Evolutionary conservation across 2,329 filamentous ascomycete species (phyloP).

Genomic region (Verticillium longisporum): DNA sequence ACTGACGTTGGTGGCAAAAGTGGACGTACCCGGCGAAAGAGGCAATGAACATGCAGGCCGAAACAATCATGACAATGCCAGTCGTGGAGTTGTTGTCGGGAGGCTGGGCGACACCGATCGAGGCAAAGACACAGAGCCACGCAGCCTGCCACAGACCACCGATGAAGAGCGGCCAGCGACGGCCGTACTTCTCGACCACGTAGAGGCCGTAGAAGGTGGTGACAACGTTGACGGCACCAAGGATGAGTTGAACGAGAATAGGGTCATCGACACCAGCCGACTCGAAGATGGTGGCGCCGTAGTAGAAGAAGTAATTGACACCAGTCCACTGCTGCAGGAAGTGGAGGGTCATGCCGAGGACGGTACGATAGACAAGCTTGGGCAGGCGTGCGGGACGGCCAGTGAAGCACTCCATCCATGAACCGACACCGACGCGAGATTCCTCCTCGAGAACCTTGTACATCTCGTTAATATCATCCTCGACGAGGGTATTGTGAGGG

Average conservation of each 20-base stretch:
- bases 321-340: constrained; percentile 64
- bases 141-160: constrained; percentile 62
- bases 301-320: constrained; percentile 57
- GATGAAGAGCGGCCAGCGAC: constrained; percentile 59
- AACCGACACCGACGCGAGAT: constrained; percentile 33
- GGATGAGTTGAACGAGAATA: constrained; percentile 61
- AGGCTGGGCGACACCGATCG: constrained; percentile 41
- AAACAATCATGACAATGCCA: constrained; percentile 64
- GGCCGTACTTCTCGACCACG: constrained; percentile 60
- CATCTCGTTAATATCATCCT: constrained; percentile 48
- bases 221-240: constrained; percentile 60
- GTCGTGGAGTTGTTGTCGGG: constrained; percentile 36
- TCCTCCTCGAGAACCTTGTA: constrained; percentile 38
- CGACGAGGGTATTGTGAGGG: constrained; percentile 33
- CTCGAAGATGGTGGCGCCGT: constrained; percentile 60
- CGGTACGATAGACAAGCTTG: constrained; percentile 56
- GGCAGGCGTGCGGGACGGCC: constrained; percentile 39
- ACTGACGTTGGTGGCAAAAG: neutral
- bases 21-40: constrained; percentile 49
- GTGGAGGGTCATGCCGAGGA: constrained; percentile 57
- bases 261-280: constrained; percentile 60
- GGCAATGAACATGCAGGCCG: constrained; percentile 68
- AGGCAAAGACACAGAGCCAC: constrained; percentile 60
- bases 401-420: constrained; percentile 56
- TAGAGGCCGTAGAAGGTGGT: constrained; percentile 62